These are phyloP conservation scores for Peribolospora baueri DNA, from an alignment of 768 basidiomycete genomes.

Conservation along the genomic window DNA sequence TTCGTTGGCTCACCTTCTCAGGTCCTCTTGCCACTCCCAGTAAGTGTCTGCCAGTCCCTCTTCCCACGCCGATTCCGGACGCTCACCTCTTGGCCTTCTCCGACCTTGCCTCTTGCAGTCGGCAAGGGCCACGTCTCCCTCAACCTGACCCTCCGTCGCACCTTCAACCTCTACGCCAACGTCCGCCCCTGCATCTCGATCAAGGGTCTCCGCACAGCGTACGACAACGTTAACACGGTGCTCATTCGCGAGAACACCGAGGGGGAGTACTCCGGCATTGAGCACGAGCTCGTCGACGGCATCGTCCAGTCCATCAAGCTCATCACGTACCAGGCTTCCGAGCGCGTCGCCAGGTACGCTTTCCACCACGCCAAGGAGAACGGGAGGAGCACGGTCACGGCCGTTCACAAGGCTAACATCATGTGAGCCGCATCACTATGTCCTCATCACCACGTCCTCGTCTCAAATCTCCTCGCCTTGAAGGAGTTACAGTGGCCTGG, in stretches of 20 bases:
- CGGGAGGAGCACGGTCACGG: constrained; percentile 76
- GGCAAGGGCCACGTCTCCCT: constrained; percentile 97
- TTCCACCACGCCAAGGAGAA: constrained; percentile 86
- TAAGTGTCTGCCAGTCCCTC: constrained; percentile 23
- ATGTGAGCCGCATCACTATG: constrained; percentile 35
- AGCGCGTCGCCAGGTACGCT: constrained; percentile 92
- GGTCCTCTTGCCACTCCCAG: constrained; percentile 88
- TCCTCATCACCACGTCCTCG: not conserved
- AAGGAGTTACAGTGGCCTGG: too few relatives aligned
- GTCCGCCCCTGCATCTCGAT: constrained; percentile 91
- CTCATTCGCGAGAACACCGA: constrained; percentile 99
- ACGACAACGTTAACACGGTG: constrained; percentile 93
- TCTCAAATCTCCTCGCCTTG: too few relatives aligned
- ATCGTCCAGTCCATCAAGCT: constrained; percentile 99
- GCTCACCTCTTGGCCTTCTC: not conserved
- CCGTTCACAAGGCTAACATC: constrained; percentile 98
- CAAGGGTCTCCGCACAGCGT: constrained; percentile 90
- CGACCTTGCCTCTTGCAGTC: constrained; percentile 28
- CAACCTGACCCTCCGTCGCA: constrained; percentile 85
- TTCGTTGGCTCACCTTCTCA: constrained; percentile 20
- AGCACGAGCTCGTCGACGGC: constrained; percentile 95
- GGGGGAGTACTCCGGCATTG: constrained; percentile 98
- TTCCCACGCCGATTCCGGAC: constrained; percentile 5
- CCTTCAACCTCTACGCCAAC: constrained; percentile 96
- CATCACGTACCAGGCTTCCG: constrained; percentile 95